Conservation (phyloP, 306 rosid genomes). For the Fragaria ananassa region DNA sequence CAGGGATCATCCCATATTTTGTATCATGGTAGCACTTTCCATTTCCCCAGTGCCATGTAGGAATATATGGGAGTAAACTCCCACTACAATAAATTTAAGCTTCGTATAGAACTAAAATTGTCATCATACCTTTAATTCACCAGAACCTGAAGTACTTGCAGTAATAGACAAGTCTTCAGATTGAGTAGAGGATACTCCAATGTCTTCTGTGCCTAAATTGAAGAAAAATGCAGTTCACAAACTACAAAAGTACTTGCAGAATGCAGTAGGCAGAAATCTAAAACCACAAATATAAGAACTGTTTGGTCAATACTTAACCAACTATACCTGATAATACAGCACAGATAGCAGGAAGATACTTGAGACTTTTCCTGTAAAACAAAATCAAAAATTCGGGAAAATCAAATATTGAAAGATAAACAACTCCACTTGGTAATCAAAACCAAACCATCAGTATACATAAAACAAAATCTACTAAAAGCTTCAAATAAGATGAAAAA, state of each 20-base stretch:
- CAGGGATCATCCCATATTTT: neutral
- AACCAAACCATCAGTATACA: neutral
- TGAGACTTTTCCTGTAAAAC: conserved; percentile 40
- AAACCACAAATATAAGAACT: neutral
- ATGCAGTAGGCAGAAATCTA: neutral
- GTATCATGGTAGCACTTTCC: neutral
- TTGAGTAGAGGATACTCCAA: conserved; percentile 41
- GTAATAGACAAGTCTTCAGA: conserved; percentile 60
- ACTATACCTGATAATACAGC: conserved; percentile 51
- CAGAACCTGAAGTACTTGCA: conserved; percentile 23
- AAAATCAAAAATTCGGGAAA: conserved; percentile 4
- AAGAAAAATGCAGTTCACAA: neutral
- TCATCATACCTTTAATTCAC: conserved; percentile 59
- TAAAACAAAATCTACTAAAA: neutral
- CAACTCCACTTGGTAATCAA: conserved; percentile 4
- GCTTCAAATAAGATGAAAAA: too few species aligned
- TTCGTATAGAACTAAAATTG: neutral
- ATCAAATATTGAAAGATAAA: neutral
- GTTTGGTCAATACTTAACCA: neutral
- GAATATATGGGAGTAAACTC: neutral
- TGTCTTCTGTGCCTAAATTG: conserved; percentile 35
- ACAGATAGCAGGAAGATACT: conserved; percentile 33
- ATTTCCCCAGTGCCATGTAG: neutral
- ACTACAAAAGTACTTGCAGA: neutral
- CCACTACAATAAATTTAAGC: neutral